Evolutionary conservation across 148 eudicot species (phyloP).

Genomic region (Rhododendron mucronatum): DNA sequence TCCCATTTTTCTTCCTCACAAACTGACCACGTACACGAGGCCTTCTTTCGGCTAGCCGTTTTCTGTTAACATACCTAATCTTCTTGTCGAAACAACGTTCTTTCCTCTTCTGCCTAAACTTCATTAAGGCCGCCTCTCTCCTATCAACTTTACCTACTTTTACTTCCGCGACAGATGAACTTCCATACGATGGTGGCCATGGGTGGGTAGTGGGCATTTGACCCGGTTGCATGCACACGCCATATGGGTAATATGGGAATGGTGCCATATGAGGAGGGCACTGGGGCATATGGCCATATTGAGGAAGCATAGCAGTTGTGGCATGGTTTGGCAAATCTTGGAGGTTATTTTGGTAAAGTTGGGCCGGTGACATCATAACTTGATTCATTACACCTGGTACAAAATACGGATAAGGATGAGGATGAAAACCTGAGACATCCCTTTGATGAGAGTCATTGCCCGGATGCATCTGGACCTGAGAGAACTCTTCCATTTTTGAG

Average conservation of each 20-base stretch:
- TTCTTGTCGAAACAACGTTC: slow-evolving; percentile 94
- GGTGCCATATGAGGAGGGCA: slow-evolving; percentile 54
- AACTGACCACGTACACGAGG: slow-evolving; percentile 96
- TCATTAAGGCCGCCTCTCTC: slow-evolving; percentile 85
- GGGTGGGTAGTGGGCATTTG: slow-evolving; percentile 51
- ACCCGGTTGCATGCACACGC: slow-evolving; percentile 60
- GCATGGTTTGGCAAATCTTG: slow-evolving; percentile 33
- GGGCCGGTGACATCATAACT: slow-evolving; percentile 46
- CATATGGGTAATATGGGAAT: slow-evolving; percentile 61
- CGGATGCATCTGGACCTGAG: slow-evolving; percentile 43
- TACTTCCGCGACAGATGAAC: slow-evolving; percentile 38
- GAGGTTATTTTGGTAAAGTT: slow-evolving; percentile 40
- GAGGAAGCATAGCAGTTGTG: slow-evolving; percentile 44
- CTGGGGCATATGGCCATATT: slow-evolving; percentile 54
- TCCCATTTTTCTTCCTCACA: slow-evolving; percentile 82
- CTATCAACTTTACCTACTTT: slow-evolving; percentile 60
- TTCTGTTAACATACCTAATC: slow-evolving; percentile 86
- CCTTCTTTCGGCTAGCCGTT: slow-evolving; percentile 77
- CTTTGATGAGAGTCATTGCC: slow-evolving; percentile 37
- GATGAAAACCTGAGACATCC: slow-evolving; percentile 40
- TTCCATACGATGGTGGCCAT: slow-evolving; percentile 55
- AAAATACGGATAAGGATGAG: slow-evolving; percentile 65
- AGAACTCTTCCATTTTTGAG: slow-evolving; percentile 45
- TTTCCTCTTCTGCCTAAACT: slow-evolving; percentile 93
- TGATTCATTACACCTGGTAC: slow-evolving; percentile 75